Conservation (phyloP, 2,329 filamentous ascomycete genomes). For the Nemania diffusa region DNA sequence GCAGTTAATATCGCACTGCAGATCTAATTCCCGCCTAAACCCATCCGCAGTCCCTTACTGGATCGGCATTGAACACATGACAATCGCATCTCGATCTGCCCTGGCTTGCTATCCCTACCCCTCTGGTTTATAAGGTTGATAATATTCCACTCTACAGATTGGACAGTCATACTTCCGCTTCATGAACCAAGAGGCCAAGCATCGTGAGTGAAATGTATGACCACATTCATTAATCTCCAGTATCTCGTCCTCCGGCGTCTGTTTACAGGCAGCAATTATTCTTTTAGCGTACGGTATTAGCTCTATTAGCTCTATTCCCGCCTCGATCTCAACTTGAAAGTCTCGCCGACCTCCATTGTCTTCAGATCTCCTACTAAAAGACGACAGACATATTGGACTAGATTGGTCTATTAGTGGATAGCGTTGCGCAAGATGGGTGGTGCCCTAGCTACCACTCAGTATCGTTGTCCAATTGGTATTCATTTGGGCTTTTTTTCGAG, state of each 20-base stretch:
- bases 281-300: too few relatives aligned
- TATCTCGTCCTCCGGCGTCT: constrained; percentile 50
- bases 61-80: background rate
- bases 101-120: background rate
- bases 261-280: too few relatives aligned
- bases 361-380: constrained; percentile 36
- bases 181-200: constrained; percentile 54
- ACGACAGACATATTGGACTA: constrained; percentile 45
- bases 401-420: background rate
- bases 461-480: background rate
- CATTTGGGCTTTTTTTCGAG: background rate
- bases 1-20: background rate
- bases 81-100: background rate
- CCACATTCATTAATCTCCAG: constrained; percentile 52
- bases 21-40: background rate
- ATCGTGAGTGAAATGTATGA: constrained; percentile 55
- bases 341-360: background rate
- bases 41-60: background rate
- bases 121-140: constrained; percentile 19
- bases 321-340: constrained; percentile 3
- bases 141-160: constrained; percentile 53
- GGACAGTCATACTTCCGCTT: constrained; percentile 53
- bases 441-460: constrained; percentile 13
- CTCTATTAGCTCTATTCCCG: too few relatives aligned
- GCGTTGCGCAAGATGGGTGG: background rate